A percentile compares a stretch with the other conserved stretches of the same genome.
phyloP scores from a whole-genome alignment of 768 basidiomycete genomes.

The Cystobasidium ongulense region DNA sequence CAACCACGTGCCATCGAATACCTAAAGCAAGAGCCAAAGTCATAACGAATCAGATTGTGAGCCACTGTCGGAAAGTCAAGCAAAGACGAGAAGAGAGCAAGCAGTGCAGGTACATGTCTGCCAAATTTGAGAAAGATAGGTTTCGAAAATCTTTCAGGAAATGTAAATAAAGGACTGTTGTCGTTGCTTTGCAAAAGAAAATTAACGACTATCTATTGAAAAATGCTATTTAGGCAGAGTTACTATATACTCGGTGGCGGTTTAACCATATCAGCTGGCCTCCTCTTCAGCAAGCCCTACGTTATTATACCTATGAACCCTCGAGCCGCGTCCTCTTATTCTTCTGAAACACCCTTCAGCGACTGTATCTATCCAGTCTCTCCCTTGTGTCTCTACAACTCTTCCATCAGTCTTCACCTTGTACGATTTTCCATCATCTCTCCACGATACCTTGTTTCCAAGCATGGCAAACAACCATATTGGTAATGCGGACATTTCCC shows the following conservation, averaged over 20 bases:
- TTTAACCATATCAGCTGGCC: not conserved
- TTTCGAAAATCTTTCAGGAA: no score
- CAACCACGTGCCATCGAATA: conserved; percentile 18
- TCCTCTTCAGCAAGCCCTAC: not conserved
- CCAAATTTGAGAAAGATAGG: no score
- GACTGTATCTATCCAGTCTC: conserved; percentile 1
- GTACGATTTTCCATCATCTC: conserved; percentile 62
- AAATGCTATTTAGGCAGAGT: no score
- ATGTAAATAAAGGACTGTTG: no score
- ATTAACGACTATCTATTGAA: no score
- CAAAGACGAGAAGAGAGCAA: no score
- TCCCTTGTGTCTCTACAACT: conserved; percentile 45
- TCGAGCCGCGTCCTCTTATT: not conserved
- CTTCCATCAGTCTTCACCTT: conserved; percentile 66
- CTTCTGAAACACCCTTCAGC: conserved; percentile 6
- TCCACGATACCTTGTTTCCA: conserved; percentile 76
- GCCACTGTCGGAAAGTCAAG: no score
- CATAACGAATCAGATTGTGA: no score
- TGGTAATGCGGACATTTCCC: conserved; percentile 78
- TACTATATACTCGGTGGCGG: no score
- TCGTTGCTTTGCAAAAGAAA: no score
- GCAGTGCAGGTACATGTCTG: no score
- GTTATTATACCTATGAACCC: not conserved
- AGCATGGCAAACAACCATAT: conserved; percentile 76
- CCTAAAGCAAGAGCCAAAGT: no score